Conservation (phyloP, 2,329 filamentous ascomycete species). For the Botryosphaeria agaves region DNA sequence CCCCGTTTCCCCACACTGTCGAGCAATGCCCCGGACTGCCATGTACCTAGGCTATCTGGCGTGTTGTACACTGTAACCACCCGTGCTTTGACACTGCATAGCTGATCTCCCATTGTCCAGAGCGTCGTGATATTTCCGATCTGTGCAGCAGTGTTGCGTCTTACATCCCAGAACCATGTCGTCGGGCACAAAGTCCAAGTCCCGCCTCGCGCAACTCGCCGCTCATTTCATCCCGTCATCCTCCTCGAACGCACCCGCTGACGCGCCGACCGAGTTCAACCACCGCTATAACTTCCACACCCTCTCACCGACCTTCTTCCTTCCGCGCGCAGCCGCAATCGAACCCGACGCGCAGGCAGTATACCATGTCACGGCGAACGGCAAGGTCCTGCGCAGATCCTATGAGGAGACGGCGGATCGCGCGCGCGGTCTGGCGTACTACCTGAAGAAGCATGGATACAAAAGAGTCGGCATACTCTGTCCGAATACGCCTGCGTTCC, state of each 20-base stretch:
- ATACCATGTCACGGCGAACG: constrained; percentile 68
- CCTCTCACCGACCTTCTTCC: constrained; percentile 73
- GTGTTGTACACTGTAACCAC: too few species aligned
- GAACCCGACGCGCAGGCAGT: constrained; percentile 74
- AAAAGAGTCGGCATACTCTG: constrained; percentile 71
- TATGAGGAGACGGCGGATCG: constrained; percentile 77
- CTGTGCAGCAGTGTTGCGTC: too few species aligned
- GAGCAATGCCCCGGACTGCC: too few species aligned
- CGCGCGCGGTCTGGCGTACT: constrained; percentile 76
- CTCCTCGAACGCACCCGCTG: constrained; percentile 8
- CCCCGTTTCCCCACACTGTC: too few species aligned
- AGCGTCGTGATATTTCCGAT: too few species aligned
- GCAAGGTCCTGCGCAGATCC: constrained; percentile 52
- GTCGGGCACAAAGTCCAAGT: constrained; percentile 24
- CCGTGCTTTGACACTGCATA: too few species aligned
- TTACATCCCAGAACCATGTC: too few species aligned
- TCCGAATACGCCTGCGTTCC: constrained; percentile 86
- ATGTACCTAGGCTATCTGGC: too few species aligned
- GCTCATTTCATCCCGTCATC: constrained; percentile 20
- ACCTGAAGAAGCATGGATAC: constrained; percentile 54
- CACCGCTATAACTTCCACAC: constrained; percentile 49
- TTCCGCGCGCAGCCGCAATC: constrained; percentile 71
- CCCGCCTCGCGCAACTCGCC: constrained; percentile 40
- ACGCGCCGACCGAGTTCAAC: constrained; percentile 20
- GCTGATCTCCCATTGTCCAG: too few species aligned